These are phyloP conservation scores for Amanita inopinata DNA, from an alignment of 768 basidiomycete genomes.

Conservation along the genomic window DNA sequence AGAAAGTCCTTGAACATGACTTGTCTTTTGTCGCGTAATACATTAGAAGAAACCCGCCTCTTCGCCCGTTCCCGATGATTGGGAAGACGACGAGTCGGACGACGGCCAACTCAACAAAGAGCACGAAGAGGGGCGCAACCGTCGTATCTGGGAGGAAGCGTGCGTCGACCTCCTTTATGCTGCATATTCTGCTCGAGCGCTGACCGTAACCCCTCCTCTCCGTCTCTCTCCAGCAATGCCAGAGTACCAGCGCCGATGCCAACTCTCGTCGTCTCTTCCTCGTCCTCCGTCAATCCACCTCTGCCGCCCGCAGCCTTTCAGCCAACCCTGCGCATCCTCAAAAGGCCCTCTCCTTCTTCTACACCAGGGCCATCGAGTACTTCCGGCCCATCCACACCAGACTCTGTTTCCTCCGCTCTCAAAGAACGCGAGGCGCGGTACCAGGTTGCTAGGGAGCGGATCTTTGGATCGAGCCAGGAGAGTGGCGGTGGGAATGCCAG, in stretches of 20 bases:
- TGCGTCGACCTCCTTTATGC: slow-evolving; percentile 25
- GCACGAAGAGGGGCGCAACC: slow-evolving; percentile 32
- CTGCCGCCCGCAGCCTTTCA: slow-evolving; percentile 50
- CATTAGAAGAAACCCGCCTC: slow-evolving; percentile 5
- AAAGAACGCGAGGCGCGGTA: slow-evolving; percentile 67
- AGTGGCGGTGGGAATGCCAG: neutral
- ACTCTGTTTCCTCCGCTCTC: slow-evolving; percentile 25
- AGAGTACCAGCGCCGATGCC: slow-evolving; percentile 62
- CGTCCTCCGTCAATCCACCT: slow-evolving; percentile 29
- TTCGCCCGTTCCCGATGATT: slow-evolving; percentile 33
- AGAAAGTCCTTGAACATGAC: neutral
- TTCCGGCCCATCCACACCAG: slow-evolving; percentile 14
- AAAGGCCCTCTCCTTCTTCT: slow-evolving; percentile 42
- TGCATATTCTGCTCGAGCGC: neutral
- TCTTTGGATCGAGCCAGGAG: slow-evolving; percentile 38
- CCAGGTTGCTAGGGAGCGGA: slow-evolving; percentile 62
- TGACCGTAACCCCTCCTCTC: too few relatives aligned
- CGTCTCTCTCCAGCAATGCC: slow-evolving; percentile 43
- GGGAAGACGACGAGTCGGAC: slow-evolving; percentile 48
- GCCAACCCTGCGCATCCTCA: slow-evolving; percentile 59
- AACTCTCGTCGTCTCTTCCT: slow-evolving; percentile 36
- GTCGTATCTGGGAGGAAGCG: slow-evolving; percentile 64
- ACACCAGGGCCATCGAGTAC: slow-evolving; percentile 21
- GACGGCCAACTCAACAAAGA: slow-evolving; percentile 17
- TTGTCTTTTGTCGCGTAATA: too few relatives aligned